phyloP scores from a whole-genome alignment of 2,329 filamentous ascomycete species.

The Colletotrichum falcatum region DNA sequence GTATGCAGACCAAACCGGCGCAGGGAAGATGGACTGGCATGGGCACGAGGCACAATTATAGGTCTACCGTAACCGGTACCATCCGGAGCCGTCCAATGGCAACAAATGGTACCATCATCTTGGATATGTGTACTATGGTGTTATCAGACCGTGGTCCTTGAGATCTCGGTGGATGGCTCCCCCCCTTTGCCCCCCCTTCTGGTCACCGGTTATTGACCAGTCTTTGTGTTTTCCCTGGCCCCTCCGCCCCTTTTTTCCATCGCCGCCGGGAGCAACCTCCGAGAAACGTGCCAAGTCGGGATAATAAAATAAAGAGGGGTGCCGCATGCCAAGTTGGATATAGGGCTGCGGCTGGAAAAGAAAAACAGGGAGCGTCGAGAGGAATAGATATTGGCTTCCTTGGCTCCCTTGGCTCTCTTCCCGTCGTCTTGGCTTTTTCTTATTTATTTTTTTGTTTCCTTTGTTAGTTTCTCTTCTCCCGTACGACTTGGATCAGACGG shows the following conservation, averaged over 20 bases:
- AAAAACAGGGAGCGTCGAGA: background rate
- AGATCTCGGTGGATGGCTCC: slow-evolving; percentile 12
- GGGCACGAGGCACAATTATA: background rate
- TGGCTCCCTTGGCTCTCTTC: background rate
- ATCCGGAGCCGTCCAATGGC: background rate
- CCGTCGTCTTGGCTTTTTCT: background rate
- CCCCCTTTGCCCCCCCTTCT: background rate
- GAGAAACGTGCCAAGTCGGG: slow-evolving; percentile 22
- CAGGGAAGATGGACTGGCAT: background rate
- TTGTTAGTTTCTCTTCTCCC: slow-evolving; percentile 13
- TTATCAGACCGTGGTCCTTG: slow-evolving; percentile 2
- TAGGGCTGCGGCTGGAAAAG: background rate
- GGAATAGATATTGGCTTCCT: background rate
- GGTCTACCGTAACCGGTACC: too few species aligned
- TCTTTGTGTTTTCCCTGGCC: background rate
- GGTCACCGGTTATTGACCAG: background rate
- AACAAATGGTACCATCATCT: background rate
- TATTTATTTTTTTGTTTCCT: background rate
- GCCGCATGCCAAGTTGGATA: slow-evolving; percentile 19
- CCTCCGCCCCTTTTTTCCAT: background rate
- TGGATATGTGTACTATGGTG: background rate
- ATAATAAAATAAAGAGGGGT: slow-evolving; percentile 30
- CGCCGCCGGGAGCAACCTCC: background rate
- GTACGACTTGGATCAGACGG: background rate
- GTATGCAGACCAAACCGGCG: background rate